Base-by-base conservation (phyloP, 1,139 yeast genomes). In the Hansenula sp. region DNA sequence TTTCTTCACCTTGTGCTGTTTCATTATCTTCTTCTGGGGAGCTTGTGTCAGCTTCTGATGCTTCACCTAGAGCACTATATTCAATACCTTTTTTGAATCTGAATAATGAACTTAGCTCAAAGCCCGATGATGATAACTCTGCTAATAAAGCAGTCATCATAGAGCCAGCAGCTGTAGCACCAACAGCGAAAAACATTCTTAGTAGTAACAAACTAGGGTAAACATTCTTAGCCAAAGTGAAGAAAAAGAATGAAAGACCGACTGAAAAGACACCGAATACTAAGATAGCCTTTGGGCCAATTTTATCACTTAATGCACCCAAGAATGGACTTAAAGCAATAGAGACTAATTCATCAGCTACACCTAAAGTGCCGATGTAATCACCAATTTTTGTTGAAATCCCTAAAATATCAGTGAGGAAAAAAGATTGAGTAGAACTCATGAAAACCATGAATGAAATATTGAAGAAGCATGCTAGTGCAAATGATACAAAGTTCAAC, bases 361-460 rank as follows among this genome's bases (percentile, higher is more conserved):
- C 75, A 0, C 88, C 87, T 41, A 84, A 59, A 3, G 74, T 66
- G 0, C 90, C 89, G 16, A 81, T 75, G 41, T 75, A 70, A 37
- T 69, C 66, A 1, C 90, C 90, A 46, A 80, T 68, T 38, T 69
- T 67, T 5, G 64, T 58, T 7, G 69, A 61, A 31, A 76, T 62
- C 0, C 76, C 76, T 16, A 81, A 62, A 1, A 80, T 76, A 53
- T 80, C 81, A 5, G 78, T 70, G 33, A 84, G 66, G 58, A 76
- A 81, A 57, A 81, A 83, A 4, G 90, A 80, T 63, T 83, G 90
- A 1, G 88, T 77, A 6, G 88, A 74, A 30, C 81, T 71, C 41
- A 83, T 61, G 56, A 83, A 84, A n/a, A 84, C 89, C 38, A 81
- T 78, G 42, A 81, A 68, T 3, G 87, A 70, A 29, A 84, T 76